Evolutionary conservation across 345 rosid genomes (phyloP).

Genomic region (Ailanthus altissimus): DNA sequence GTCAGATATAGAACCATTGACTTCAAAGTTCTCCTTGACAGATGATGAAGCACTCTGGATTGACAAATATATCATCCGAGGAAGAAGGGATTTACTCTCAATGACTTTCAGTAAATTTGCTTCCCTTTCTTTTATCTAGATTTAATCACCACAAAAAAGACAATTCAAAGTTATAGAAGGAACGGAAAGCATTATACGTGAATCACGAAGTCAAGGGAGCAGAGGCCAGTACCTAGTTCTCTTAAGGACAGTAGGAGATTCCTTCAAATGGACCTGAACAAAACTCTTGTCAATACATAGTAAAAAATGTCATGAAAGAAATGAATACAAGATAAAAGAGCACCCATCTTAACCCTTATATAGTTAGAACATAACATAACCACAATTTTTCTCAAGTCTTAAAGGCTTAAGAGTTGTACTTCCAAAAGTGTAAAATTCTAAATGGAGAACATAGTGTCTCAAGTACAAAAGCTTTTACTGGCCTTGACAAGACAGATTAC

Average conservation of each 20-base stretch:
- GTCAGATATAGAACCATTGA: slow-evolving; percentile 60
- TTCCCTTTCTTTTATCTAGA: slow-evolving; percentile 71
- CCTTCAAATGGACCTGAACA: slow-evolving; percentile 87
- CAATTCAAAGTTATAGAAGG: slow-evolving; percentile 5
- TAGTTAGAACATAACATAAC: background rate
- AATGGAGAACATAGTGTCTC: background rate
- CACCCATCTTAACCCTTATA: background rate
- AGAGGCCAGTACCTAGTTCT: slow-evolving; percentile 55
- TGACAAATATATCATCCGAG: slow-evolving; percentile 84
- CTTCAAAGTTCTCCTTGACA: slow-evolving; percentile 54
- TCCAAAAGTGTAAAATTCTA: background rate
- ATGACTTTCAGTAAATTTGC: slow-evolving; percentile 46
- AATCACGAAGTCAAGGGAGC: slow-evolving; percentile 16
- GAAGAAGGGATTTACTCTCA: slow-evolving; percentile 78
- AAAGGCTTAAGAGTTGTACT: background rate
- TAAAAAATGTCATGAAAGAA: slow-evolving; percentile 16
- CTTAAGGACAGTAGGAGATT: slow-evolving; percentile 61
- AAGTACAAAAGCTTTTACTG: background rate
- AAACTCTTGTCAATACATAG: slow-evolving; percentile 3
- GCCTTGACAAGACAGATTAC: background rate
- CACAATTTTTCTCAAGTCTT: background rate
- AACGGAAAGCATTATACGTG: background rate
- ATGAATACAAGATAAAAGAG: background rate
- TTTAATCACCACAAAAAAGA: slow-evolving; percentile 17
- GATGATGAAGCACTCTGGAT: slow-evolving; percentile 64